These are phyloP conservation scores for Populus simonii DNA, from an alignment of 345 rosid genomes.

Conservation along the genomic window DNA sequence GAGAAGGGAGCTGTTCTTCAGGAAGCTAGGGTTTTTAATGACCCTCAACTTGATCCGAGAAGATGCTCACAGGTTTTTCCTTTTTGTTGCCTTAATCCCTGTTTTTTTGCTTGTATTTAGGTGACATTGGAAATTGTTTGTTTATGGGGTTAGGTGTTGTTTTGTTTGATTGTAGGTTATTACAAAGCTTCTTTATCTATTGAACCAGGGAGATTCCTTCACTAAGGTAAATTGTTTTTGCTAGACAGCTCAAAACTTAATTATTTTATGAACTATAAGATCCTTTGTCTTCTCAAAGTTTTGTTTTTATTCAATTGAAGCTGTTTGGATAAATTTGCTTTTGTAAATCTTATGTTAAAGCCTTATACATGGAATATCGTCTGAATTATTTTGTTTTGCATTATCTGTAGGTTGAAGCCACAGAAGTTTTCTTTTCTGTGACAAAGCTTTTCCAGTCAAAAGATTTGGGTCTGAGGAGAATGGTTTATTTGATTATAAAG, in stretches of 20 bases:
- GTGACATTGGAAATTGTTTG: not conserved
- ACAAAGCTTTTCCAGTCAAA: constrained; percentile 95
- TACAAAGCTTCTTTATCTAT: constrained; percentile 86
- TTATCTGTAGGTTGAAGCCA: constrained; percentile 69
- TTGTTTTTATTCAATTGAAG: not conserved
- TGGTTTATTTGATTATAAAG: constrained; percentile 97
- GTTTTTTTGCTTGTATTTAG: not conserved
- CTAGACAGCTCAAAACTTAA: constrained; percentile 1
- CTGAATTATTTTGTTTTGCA: constrained; percentile 8
- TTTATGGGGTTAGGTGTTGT: constrained; percentile 9
- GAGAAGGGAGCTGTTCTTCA: constrained; percentile 99
- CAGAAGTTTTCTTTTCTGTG: constrained; percentile 92
- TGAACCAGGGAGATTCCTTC: constrained; percentile 94
- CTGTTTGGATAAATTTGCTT: not conserved
- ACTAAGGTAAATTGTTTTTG: constrained; percentile 57
- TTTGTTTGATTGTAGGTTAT: constrained; percentile 59
- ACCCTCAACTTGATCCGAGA: constrained; percentile 95
- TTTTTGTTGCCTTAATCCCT: not conserved
- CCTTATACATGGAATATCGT: not conserved
- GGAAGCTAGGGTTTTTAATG: constrained; percentile 96
- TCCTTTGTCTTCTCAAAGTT: not conserved
- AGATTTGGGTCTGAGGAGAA: constrained; percentile 91
- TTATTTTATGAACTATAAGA: not conserved
- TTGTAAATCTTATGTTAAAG: not conserved
- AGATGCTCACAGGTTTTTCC: constrained; percentile 88